phyloP scores from a whole-genome alignment of 2,329 filamentous ascomycete species.

The Fusarium tanahbumbuense region DNA sequence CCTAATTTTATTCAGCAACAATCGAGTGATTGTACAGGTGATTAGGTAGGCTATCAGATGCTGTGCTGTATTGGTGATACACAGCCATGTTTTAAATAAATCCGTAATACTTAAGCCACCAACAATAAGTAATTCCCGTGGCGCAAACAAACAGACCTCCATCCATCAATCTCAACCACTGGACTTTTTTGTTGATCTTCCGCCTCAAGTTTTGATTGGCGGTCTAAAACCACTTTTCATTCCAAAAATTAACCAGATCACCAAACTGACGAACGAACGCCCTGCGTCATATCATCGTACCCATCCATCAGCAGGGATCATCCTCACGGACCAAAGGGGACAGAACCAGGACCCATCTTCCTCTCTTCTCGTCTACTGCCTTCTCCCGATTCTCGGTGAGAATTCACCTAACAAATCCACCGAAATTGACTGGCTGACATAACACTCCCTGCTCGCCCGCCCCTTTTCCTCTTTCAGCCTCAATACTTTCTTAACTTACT shows the following conservation, averaged over 20 bases:
- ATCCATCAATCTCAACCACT: background rate
- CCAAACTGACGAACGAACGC: background rate
- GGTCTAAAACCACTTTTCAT: background rate
- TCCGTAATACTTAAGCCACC: background rate
- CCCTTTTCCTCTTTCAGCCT: conserved; percentile 38
- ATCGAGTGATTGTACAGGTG: background rate
- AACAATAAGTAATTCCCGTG: background rate
- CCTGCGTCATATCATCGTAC: background rate
- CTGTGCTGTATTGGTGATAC: background rate
- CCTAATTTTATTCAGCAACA: background rate
- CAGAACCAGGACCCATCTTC: background rate
- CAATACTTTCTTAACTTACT: conserved; percentile 15
- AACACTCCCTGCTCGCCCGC: conserved; percentile 9
- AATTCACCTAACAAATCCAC: background rate
- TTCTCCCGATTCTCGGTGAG: background rate
- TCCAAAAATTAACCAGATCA: background rate
- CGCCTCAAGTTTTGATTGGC: conserved; percentile 5
- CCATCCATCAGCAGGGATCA: conserved; percentile 2
- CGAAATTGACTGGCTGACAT: conserved; percentile 24
- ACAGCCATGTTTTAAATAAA: background rate
- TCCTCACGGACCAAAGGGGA: background rate
- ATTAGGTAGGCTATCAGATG: background rate
- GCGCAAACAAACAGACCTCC: background rate
- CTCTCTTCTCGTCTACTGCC: background rate
- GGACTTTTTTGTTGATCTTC: background rate